Evolutionary conservation across 495 filamentous ascomycete genomes (phyloP).

Genomic region (Niebla homalea): DNA sequence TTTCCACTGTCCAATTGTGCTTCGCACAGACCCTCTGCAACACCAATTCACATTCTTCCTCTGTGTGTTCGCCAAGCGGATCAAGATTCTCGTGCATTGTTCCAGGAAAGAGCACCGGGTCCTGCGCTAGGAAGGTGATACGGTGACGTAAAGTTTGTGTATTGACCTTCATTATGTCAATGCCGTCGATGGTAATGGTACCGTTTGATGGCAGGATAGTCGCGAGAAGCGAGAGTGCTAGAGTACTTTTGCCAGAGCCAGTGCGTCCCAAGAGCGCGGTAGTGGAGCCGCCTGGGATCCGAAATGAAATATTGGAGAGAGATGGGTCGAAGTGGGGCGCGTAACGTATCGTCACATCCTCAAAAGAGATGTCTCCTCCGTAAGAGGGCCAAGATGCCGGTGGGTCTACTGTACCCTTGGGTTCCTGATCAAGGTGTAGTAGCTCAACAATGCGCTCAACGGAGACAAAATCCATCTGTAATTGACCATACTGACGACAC

Average conservation of each 20-base stretch:
- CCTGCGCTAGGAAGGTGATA: slow-evolving; percentile 51
- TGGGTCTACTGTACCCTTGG: slow-evolving; percentile 47
- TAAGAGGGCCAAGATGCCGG: slow-evolving; percentile 64
- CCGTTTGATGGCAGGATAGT: slow-evolving; percentile 37
- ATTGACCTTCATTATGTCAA: slow-evolving; percentile 46
- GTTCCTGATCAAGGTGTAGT: slow-evolving; percentile 59
- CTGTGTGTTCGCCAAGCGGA: slow-evolving; percentile 21
- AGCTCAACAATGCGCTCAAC: slow-evolving; percentile 74
- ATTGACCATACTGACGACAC: slow-evolving; percentile 61
- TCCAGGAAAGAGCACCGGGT: slow-evolving; percentile 41
- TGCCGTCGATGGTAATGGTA: slow-evolving; percentile 43
- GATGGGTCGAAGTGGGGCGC: slow-evolving; percentile 61
- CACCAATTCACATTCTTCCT: slow-evolving; percentile 30
- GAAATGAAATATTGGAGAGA: slow-evolving; percentile 47
- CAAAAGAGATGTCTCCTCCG: slow-evolving; percentile 56
- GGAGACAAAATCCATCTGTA: slow-evolving; percentile 84
- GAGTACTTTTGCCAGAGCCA: slow-evolving; percentile 52
- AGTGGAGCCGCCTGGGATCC: slow-evolving; percentile 60
- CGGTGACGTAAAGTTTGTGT: slow-evolving; percentile 45
- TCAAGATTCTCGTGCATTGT: slow-evolving; percentile 37
- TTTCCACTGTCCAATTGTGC: slow-evolving; percentile 37
- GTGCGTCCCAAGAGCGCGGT: slow-evolving; percentile 51
- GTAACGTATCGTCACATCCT: slow-evolving; percentile 64
- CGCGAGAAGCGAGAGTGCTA: slow-evolving; percentile 49
- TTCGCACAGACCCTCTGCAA: slow-evolving; percentile 37